phyloP scores from a whole-genome alignment of 108 stramenopile species.

The Phaeodactylum tricornutum region DNA sequence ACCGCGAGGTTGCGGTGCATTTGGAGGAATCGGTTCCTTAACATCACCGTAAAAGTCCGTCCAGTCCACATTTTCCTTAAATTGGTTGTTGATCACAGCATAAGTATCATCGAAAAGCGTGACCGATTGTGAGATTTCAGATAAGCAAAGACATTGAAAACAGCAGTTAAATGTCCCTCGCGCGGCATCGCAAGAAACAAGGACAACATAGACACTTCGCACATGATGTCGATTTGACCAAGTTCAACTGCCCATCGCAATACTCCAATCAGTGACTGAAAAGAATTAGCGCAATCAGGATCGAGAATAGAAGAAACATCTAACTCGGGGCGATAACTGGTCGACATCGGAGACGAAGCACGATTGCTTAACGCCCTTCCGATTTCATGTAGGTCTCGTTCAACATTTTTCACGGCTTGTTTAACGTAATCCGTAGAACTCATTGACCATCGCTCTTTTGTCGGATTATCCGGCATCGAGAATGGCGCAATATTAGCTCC shows the following conservation, averaged over 20 bases:
- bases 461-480: not conserved
- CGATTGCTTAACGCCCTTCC: conserved; percentile 9
- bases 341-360: conserved; percentile 17
- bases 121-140: conserved; percentile 11
- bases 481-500: conserved; percentile 12
- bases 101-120: conserved; percentile 27
- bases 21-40: conserved; percentile 17
- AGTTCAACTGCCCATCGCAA: conserved; percentile 40
- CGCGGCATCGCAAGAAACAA: conserved; percentile 19
- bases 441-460: conserved; percentile 11
- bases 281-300: conserved; percentile 11
- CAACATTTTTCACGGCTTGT: conserved; percentile 15
- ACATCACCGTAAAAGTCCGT: conserved; percentile 17
- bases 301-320: conserved; percentile 5
- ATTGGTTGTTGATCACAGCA: not conserved
- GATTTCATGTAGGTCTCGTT: conserved; percentile 4
- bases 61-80: conserved; percentile 6
- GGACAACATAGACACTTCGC: conserved; percentile 18
- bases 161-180: conserved; percentile 29
- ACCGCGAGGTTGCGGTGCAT: conserved; percentile 22
- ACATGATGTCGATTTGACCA: conserved; percentile 27
- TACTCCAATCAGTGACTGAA: conserved; percentile 24
- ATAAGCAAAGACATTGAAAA: conserved; percentile 23
- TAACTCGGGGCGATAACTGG: conserved; percentile 8
- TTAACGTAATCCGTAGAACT: conserved; percentile 12